Base-by-base conservation (phyloP, 2,329 filamentous ascomycete species). In the Waltergamsia citrina region DNA sequence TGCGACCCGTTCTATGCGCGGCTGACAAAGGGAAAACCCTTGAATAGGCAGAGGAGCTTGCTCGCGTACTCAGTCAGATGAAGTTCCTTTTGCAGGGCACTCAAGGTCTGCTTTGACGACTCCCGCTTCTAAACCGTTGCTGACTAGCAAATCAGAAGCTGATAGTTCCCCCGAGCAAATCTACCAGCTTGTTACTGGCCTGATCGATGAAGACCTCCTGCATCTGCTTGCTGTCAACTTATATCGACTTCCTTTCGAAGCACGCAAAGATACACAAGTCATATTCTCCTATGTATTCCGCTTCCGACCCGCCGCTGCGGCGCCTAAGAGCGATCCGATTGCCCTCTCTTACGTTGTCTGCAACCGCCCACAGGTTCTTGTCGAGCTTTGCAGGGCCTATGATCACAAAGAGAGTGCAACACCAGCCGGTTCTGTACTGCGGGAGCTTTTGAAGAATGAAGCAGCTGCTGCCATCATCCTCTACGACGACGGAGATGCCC, bases 211-310 rank as follows among this genome's bases (percentile, higher is more conserved):
- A 62, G 87, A 94, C 55, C 70, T 98, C 7, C 77, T 98, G 28
- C 84, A 84, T 47, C 69, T 84, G 33, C 79, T 98, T 38, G 86
- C 90, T 15, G 71, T 80, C 40, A 82, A 82, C 52, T 81, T 98
- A 29, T 78, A 85, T 59, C 76, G 81, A 33, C 73, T 98, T 5
- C 87, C 90, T 1, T 98, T 98, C 65, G 92, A 98, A 64, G 85
- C 88, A 24, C 81, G 90, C 51, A 96, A 95, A 65, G 90, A 95
- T 53, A 85, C 85, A 10, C 90, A 95, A 56, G 85, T 92, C 42
- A 92, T 95, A 54, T 92, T 96, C 63, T 94, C 87, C 26, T 92
- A 90, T 56, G 83, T 93, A 45, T 86, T 95, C 54, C 85, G 88
- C 44, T 95, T 92, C 67, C 84, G 85, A 43, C 82, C 82, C 6